Conservation (phyloP, 129 eudicot species). For the Glebionis coronaria region DNA sequence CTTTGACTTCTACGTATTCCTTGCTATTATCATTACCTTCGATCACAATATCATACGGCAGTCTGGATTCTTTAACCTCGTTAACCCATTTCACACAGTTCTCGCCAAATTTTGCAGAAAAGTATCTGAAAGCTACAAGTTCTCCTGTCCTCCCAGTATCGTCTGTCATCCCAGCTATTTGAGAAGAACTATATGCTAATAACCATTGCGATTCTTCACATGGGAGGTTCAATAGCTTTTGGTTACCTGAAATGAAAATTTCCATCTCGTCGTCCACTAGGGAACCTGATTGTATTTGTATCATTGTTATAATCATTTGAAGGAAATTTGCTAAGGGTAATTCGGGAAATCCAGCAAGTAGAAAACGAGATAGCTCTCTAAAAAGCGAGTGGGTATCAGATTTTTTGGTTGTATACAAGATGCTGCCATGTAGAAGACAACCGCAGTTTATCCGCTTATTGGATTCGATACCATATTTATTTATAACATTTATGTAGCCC, state of each 20-base stretch:
- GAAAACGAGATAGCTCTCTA: slow-evolving; percentile 64
- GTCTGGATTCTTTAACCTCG: slow-evolving; percentile 60
- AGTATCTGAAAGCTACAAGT: slow-evolving; percentile 58
- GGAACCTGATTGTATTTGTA: slow-evolving; percentile 64
- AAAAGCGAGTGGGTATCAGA: slow-evolving; percentile 62
- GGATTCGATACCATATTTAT: too few species aligned
- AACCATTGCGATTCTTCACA: slow-evolving; percentile 58
- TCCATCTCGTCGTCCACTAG: slow-evolving; percentile 60
- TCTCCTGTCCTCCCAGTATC: slow-evolving; percentile 67
- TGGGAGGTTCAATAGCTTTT: slow-evolving; percentile 59
- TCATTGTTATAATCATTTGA: slow-evolving; percentile 67
- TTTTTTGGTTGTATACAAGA: slow-evolving; percentile 46
- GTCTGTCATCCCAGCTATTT: slow-evolving; percentile 36
- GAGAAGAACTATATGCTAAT: slow-evolving; percentile 16
- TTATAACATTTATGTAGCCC: too few species aligned
- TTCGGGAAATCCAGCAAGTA: slow-evolving; percentile 45
- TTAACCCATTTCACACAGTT: slow-evolving; percentile 72
- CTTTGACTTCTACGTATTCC: too few species aligned
- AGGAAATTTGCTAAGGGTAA: slow-evolving; percentile 78
- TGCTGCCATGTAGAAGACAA: slow-evolving; percentile 47
- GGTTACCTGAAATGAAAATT: slow-evolving; percentile 56
- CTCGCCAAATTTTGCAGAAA: slow-evolving; percentile 28
- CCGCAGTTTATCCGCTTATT: background rate
- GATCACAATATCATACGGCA: slow-evolving; percentile 64
- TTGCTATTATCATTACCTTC: too few species aligned